A percentile compares a stretch with the other conserved stretches of the same genome.
phyloP scores from a whole-genome alignment of 73 alveolate genomes.

The Tetrahymena elliotti region DNA sequence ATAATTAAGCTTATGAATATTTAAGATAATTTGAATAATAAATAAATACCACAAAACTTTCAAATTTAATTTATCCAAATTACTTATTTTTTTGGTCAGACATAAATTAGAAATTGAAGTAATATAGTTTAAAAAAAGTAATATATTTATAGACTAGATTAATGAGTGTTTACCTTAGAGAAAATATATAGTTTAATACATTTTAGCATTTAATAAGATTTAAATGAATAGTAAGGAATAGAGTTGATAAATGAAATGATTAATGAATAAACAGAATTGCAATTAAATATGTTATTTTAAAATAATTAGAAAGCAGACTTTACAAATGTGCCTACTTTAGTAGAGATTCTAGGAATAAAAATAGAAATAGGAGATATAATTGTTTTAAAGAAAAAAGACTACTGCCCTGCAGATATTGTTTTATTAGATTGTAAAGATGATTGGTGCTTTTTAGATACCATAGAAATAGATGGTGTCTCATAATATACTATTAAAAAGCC shows the following conservation, averaged over 20 bases:
- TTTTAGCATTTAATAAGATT: no score
- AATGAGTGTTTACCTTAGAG: no score
- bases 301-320: background rate
- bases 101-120: no score
- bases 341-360: background rate
- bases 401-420: background rate
- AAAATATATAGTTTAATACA: no score
- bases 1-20: no score
- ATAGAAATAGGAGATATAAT: background rate
- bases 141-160: no score
- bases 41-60: no score
- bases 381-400: background rate
- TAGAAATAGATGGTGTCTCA: background rate
- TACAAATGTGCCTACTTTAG: background rate
- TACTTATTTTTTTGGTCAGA: no score
- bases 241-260: no score
- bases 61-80: no score
- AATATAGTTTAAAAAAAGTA: no score
- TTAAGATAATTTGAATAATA: no score
- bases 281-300: background rate
- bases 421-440: background rate
- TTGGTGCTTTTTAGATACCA: background rate
- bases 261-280: background rate
- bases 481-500: background rate
- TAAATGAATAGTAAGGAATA: background rate